A percentile compares a stretch with the other conserved stretches of the same genome.
Evolutionary conservation across 1,139 yeast genomes (phyloP).

Genomic region (Meyerozyma sp.): DNA sequence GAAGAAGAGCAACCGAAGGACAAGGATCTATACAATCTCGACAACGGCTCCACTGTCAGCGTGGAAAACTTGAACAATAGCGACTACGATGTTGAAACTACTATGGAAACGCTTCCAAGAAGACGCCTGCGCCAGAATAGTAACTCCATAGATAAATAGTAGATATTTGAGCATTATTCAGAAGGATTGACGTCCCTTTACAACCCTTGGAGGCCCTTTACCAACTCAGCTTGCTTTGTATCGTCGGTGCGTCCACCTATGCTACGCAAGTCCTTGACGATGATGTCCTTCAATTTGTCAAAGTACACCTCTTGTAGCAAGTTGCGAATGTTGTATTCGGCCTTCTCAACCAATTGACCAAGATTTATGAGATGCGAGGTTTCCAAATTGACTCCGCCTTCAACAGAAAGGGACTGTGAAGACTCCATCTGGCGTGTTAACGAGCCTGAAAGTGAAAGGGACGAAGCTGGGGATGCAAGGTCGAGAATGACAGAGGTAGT

Average conservation of each 20-base stretch:
- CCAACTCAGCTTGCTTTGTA: slow-evolving; percentile 43
- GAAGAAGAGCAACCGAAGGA: slow-evolving; percentile 18
- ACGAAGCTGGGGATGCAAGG: slow-evolving; percentile 27
- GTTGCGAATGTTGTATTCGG: slow-evolving; percentile 83
- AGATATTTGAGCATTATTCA: slow-evolving; percentile 6
- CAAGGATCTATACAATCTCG: slow-evolving; percentile 18
- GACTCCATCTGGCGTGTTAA: slow-evolving; percentile 76
- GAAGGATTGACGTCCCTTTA: slow-evolving; percentile 8
- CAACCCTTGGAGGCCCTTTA: slow-evolving; percentile 41
- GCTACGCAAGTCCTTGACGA: slow-evolving; percentile 62
- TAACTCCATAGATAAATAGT: not conserved
- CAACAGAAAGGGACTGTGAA: slow-evolving; percentile 34
- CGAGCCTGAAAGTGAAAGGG: slow-evolving; percentile 69
- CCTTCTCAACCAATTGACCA: slow-evolving; percentile 82
- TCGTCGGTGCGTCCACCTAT: slow-evolving; percentile 40
- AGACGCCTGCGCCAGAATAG: slow-evolving; percentile 1
- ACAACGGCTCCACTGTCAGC: slow-evolving; percentile 24
- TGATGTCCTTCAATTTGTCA: slow-evolving; percentile 86
- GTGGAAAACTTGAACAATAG: slow-evolving; percentile 11
- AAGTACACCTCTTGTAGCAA: slow-evolving; percentile 90
- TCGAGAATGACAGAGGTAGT: slow-evolving; percentile 88
- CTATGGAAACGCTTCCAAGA: not conserved
- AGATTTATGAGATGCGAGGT: slow-evolving; percentile 76
- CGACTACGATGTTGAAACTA: slow-evolving; percentile 8
- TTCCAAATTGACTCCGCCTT: slow-evolving; percentile 35